phyloP scores from a whole-genome alignment of 257 asterid genomes.

The Solanum dulcamara region DNA sequence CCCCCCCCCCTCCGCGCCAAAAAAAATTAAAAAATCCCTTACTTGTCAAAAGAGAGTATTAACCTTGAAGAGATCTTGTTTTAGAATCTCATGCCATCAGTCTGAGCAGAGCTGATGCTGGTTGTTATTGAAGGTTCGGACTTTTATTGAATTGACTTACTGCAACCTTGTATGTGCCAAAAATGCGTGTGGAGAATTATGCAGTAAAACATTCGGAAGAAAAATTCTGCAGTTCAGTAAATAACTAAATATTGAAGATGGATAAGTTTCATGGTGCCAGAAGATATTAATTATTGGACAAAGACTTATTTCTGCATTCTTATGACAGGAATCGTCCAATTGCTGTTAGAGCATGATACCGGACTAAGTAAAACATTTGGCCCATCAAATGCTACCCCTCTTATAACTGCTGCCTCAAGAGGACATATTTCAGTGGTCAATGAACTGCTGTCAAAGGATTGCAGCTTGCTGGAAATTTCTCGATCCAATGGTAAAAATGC shows the following conservation, averaged over 20 bases:
- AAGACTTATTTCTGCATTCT: neutral
- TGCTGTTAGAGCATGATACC: slow-evolving; percentile 34
- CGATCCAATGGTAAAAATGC: slow-evolving; percentile 46
- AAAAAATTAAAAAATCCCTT: no score
- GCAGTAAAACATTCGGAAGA: neutral
- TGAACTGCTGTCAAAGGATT: slow-evolving; percentile 31
- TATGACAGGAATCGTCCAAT: slow-evolving; percentile 33
- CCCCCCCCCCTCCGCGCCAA: no score
- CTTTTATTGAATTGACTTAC: neutral
- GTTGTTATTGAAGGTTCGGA: neutral
- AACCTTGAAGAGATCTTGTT: neutral
- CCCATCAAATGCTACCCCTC: slow-evolving; percentile 45
- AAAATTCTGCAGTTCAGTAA: neutral
- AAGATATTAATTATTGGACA: neutral
- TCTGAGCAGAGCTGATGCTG: neutral
- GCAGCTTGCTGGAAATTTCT: slow-evolving; percentile 35
- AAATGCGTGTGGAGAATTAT: neutral
- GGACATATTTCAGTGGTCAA: slow-evolving; percentile 39
- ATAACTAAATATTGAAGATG: neutral
- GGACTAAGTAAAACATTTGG: slow-evolving; percentile 44
- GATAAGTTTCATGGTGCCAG: neutral
- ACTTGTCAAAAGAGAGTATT: neutral
- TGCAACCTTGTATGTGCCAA: neutral
- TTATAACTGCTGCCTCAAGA: slow-evolving; percentile 45
- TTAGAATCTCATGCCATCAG: neutral